Base-by-base conservation (phyloP, 305 asterid species). In the Ilex paraguariensis region DNA sequence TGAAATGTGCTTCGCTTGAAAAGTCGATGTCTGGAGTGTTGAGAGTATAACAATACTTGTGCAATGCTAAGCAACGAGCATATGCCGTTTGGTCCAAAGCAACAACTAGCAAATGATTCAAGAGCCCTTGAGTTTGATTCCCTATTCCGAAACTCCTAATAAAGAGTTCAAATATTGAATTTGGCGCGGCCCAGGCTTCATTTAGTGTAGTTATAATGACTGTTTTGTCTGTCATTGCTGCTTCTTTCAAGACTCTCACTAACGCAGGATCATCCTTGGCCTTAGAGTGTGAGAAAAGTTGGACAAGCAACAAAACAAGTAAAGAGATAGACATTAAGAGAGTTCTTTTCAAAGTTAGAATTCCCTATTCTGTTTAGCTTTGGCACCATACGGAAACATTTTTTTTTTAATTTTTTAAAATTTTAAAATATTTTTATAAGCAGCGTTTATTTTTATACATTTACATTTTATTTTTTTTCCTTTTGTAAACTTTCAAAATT, bases 201-300 rank as follows among this genome's bases (percentile, higher is more conserved):
- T 84, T 82, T 72, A 84, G 51, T 49, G 86, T 73, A 39, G 91
- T 84, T 68, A 84, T 68, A 31, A 82, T 82, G 66, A 84, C 84
- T 12, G 91, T 84, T 63, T 73, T 79, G 59, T 81, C 77, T 33
- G 56, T 51, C 85, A 77, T 84, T 59, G 83, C 66, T 39, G 87
- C 78, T n/a, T 61, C 77, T 51, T 69, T 56, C 71, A 84, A 36
- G 57, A 81, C 61, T 10, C 60, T 52, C 69, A 60, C 74, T 70
- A 83, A 59, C 15, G 64, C 79, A 10, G 16, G 13, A 46, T 63
- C 73, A 54, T 65, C 75, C 3, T 62, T 65, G 21, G 1, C 80
- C 82, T 79, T 39, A 5, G 4, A 52, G 30, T 7, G 11, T n/a
- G 11, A n/a, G n/a, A 52, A 52, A 52, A 52, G 42, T 36, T 21